These are phyloP conservation scores for Paraconiothyrium brasiliense DNA, from an alignment of 2,329 filamentous ascomycete species.

Conservation along the genomic window DNA sequence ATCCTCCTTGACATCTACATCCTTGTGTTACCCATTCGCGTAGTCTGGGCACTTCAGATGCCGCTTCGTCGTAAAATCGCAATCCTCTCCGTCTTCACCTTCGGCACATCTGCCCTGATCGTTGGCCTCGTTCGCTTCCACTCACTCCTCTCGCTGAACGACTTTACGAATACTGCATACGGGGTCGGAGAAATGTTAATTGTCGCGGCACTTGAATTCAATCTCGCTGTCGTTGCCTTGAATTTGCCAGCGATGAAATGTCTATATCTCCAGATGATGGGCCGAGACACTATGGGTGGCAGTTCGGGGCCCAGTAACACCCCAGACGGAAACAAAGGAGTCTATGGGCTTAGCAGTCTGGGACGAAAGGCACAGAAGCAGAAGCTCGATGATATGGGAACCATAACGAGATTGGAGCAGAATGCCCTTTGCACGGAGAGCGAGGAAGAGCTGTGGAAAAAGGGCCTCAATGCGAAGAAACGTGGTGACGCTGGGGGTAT, in stretches of 20 bases:
- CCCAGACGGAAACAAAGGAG: too few species aligned
- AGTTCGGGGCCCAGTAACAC: too few species aligned
- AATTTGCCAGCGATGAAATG: constrained; percentile 4
- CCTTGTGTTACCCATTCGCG: background rate
- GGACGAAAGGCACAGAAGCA: too few species aligned
- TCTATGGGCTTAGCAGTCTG: too few species aligned
- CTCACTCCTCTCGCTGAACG: constrained; percentile 8
- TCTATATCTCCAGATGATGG: background rate
- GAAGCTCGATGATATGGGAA: too few species aligned
- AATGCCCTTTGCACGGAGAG: too few species aligned
- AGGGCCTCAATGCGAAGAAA: too few species aligned
- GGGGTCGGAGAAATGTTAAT: constrained; percentile 19
- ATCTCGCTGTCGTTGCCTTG: constrained; percentile 14
- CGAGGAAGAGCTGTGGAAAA: too few species aligned
- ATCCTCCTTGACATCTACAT: constrained; percentile 5
- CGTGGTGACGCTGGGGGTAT: too few species aligned
- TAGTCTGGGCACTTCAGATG: constrained; percentile 11
- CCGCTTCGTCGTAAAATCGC: constrained; percentile 5
- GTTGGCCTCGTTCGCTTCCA: constrained; percentile 18
- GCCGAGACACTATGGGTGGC: too few species aligned
- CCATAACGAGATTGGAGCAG: too few species aligned
- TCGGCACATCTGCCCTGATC: constrained; percentile 15
- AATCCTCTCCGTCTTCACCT: constrained; percentile 12
- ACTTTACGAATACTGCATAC: background rate
- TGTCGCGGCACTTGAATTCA: constrained; percentile 15